These are phyloP conservation scores for Metarhizium brunneum DNA, from an alignment of 2,329 filamentous ascomycete species.

Conservation along the genomic window DNA sequence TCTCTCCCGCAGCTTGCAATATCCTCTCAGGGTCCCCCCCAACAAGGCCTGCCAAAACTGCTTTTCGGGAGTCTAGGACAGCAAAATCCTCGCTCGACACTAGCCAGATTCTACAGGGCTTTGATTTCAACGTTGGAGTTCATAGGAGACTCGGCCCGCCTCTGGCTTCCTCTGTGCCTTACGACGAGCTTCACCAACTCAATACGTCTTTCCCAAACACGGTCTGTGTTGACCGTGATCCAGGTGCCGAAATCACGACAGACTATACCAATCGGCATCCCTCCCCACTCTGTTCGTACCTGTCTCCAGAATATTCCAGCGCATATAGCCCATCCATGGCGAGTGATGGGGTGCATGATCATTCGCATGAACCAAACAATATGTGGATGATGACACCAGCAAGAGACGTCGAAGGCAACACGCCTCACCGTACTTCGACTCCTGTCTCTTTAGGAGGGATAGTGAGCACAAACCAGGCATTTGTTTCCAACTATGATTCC, in stretches of 20 bases:
- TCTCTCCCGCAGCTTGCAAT: background rate
- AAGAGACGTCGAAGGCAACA: background rate
- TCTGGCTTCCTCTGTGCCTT: background rate
- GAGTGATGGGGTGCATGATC: conserved; percentile 3
- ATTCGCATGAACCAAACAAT: background rate
- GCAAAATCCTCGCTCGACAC: background rate
- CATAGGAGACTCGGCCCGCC: background rate
- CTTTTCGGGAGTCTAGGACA: background rate
- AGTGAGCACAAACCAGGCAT: background rate
- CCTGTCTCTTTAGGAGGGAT: background rate
- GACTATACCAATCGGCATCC: background rate
- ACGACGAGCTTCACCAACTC: background rate
- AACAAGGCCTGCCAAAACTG: background rate
- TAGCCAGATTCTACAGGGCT: background rate
- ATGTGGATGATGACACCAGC: background rate
- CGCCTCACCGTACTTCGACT: background rate
- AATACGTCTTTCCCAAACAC: background rate
- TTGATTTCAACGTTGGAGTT: background rate
- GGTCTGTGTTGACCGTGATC: background rate
- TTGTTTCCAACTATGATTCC: background rate
- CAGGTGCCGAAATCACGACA: background rate
- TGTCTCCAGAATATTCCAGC: conserved; percentile 2
- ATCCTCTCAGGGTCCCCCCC: background rate
- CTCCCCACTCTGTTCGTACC: background rate
- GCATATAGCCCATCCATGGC: conserved; percentile 6